A percentile compares a stretch with the other conserved stretches of the same genome.
phyloP scores from a whole-genome alignment of 768 basidiomycete species.

The Boletales sp. region DNA sequence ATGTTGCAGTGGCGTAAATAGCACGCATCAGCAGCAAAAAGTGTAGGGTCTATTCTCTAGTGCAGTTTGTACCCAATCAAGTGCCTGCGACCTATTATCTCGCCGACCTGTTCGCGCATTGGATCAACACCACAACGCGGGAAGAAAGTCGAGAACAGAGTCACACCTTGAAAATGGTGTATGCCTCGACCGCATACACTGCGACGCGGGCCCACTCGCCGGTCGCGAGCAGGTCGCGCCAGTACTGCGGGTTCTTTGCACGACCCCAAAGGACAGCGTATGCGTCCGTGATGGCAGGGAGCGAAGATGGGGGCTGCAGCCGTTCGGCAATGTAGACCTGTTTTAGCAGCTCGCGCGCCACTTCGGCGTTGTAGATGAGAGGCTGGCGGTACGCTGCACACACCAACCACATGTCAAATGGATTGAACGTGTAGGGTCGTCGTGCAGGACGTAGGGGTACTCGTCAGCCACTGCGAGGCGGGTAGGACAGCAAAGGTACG shows the following conservation, averaged over 20 bases:
- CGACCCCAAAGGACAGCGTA: conserved; percentile 67
- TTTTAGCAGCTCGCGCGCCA: conserved; percentile 71
- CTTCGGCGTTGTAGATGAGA: conserved; percentile 72
- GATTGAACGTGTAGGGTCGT: neutral
- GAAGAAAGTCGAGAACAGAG: neutral
- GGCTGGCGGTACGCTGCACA: conserved; percentile 69
- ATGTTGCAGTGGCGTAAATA: neutral
- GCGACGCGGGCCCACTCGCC: conserved; percentile 69
- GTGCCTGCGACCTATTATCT: conserved; percentile 79
- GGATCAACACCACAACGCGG: conserved; percentile 1
- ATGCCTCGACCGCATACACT: conserved; percentile 81
- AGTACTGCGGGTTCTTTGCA: conserved; percentile 54
- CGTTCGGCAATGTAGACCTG: conserved; percentile 69
- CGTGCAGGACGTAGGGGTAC: neutral
- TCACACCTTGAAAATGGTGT: conserved; percentile 82
- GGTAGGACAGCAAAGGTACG: conserved; percentile 15
- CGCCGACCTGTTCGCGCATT: conserved; percentile 59
- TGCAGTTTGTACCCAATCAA: conserved; percentile 75
- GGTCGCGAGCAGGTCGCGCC: conserved; percentile 53
- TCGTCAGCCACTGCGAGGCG: conserved; percentile 1
- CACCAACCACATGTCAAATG: neutral
- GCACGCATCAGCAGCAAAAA: neutral
- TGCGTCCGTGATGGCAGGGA: conserved; percentile 50
- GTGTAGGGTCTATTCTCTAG: conserved; percentile 31
- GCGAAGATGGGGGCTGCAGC: conserved; percentile 56